Base-by-base conservation (phyloP, 139 green algal species). In the Prasinococcaceae sp. region DNA sequence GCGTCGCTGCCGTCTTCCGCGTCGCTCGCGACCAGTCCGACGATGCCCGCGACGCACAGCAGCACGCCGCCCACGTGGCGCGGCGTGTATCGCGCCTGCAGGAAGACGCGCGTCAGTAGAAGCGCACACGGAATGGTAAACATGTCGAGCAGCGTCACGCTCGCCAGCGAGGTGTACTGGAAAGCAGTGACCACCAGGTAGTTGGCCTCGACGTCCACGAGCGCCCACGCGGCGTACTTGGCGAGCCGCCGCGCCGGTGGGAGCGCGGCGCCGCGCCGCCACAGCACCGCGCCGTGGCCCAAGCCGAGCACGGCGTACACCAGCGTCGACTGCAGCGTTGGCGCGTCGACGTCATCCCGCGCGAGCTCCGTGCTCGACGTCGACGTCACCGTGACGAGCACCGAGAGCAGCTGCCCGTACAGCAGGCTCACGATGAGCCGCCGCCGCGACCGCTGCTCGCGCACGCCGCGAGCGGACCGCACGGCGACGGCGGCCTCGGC, bases 161-260 rank as follows among this genome's bases (percentile, higher is more conserved):
- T 75, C 3, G 80, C 88, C n/a, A 92, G 61, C 23, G 60, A 78
- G n/a, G 82, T 92, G 71, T 79, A 87, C 47, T 80, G 68, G 53
- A 76, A 84, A 6, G 78, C 74, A 54, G 63, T 58, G 12, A 63
- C 65, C 2, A 83, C 63, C 9, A 75, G 42, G 32, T 61, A 77
- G 63, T 92, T 92, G 0, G 59, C 82, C 52, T 88, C 66, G 14
- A 85, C 73, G 50, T 92, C 82, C 24, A 92, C 38, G 6, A 80
- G 20, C 0, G 78, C 78, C 6, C 88, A 65, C 12, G 68, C 9
- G 14, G 70, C 54, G 66, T 81, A 90, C 8, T 46, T 26, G 32
- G 47, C 62, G 30, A 46, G 20, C 26, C 6, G 38, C 10, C 44
- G 4, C 6, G 5, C 16, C n/a, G 19, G 12, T 5, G 4, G 20